Conservation (phyloP, 148 eudicot genomes). For the Euryodendron excelsum region DNA sequence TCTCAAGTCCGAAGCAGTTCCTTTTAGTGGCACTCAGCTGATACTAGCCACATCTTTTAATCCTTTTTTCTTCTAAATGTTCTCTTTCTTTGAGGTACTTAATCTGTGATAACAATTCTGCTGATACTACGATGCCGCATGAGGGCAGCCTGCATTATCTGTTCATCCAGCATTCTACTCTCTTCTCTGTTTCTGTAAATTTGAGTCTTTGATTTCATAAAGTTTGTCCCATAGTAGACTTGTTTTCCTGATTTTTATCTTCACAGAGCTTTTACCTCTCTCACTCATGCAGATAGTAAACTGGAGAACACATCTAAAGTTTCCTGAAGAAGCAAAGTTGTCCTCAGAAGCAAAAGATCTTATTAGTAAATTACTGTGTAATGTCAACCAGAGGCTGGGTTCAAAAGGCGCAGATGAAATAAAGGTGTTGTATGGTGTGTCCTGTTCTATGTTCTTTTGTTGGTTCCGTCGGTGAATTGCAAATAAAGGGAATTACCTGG, state of each 20-base stretch:
- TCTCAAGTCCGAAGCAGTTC: no score
- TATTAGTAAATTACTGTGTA: conserved; percentile 79
- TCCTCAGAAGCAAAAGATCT: conserved; percentile 87
- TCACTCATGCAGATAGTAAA: conserved; percentile 68
- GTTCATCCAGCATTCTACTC: not conserved
- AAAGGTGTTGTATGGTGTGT: conserved; percentile 81
- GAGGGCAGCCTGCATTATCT: no score
- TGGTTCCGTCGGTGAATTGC: conserved; percentile 2
- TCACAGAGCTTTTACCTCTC: not conserved
- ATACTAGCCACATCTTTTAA: no score
- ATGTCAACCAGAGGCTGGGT: conserved; percentile 86
- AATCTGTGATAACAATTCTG: no score
- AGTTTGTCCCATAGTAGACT: not conserved
- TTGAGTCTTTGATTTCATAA: not conserved
- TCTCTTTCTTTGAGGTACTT: no score
- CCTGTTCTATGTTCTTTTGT: conserved; percentile 34
- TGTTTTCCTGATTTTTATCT: not conserved
- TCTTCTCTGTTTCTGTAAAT: not conserved
- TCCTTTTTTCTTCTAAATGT: no score
- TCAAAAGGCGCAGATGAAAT: conserved; percentile 89
- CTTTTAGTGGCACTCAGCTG: no score
- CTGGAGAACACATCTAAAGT: conserved; percentile 88
- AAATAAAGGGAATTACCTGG: conserved; percentile 5
- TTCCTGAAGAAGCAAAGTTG: conserved; percentile 88
- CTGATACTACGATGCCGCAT: no score